These are phyloP conservation scores for Drechslerella dactyloides DNA, from an alignment of 2,329 filamentous ascomycete genomes.

Conservation along the genomic window DNA sequence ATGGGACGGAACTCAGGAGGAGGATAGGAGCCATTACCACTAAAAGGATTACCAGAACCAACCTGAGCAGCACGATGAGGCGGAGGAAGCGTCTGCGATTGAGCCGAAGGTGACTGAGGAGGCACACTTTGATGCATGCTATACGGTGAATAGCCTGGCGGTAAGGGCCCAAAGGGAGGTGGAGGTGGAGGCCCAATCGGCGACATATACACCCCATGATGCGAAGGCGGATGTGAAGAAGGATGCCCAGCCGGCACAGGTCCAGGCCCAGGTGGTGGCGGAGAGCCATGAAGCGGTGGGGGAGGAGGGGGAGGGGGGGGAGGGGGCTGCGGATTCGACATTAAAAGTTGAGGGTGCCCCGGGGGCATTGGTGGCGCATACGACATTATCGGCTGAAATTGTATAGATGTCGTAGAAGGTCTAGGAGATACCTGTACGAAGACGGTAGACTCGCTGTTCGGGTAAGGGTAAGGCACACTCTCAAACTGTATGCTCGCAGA, in stretches of 20 bases:
- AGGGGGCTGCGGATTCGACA: constrained; percentile 29
- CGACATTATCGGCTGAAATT: constrained; percentile 43
- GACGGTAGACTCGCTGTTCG: constrained; percentile 46
- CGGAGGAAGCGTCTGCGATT: constrained; percentile 26
- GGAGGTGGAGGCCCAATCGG: constrained; percentile 35
- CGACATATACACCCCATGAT: constrained; percentile 37
- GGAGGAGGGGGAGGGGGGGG: constrained; percentile 26
- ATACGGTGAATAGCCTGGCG: constrained; percentile 19
- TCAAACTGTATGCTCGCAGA: constrained; percentile 47
- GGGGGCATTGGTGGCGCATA: constrained; percentile 32
- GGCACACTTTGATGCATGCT: constrained; percentile 42
- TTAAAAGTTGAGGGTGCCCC: constrained; percentile 31
- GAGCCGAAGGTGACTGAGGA: constrained; percentile 20
- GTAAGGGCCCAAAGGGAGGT: constrained; percentile 21
- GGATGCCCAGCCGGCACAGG: constrained; percentile 6
- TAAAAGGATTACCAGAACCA: constrained; percentile 43
- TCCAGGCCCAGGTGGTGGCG: constrained; percentile 6
- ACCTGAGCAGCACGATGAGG: constrained; percentile 4
- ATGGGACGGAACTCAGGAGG: constrained; percentile 46
- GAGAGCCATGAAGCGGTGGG: constrained; percentile 10
- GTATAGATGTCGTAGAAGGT: constrained; percentile 34
- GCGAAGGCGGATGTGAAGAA: constrained; percentile 18
- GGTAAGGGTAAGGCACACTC: constrained; percentile 41
- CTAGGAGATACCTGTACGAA: constrained; percentile 47
- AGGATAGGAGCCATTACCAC: constrained; percentile 41